These are phyloP conservation scores for Tricholoma flavovirens DNA, from an alignment of 768 basidiomycete genomes.

Conservation along the genomic window DNA sequence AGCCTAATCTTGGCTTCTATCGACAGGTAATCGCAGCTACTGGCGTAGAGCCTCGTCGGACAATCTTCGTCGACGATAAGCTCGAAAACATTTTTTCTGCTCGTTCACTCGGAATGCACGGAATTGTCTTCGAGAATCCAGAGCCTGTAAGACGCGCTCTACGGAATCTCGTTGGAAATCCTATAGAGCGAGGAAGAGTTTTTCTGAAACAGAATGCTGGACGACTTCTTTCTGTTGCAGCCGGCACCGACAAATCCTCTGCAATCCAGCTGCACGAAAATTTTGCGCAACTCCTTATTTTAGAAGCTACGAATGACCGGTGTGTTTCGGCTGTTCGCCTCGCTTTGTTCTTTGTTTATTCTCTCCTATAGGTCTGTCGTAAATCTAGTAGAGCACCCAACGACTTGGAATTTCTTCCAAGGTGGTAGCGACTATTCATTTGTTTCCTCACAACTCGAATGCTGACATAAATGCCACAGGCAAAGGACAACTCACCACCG, in stretches of 20 bases:
- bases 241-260: slow-evolving; percentile 19
- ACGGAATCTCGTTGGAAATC: slow-evolving; percentile 43
- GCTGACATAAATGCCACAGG: slow-evolving; percentile 18
- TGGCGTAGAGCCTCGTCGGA: slow-evolving; percentile 37
- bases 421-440: slow-evolving; percentile 20
- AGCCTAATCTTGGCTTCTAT: slow-evolving; percentile 51
- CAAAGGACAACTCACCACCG: slow-evolving; percentile 38
- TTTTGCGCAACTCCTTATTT: slow-evolving; percentile 53
- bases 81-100: slow-evolving; percentile 54
- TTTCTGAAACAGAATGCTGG: slow-evolving; percentile 38
- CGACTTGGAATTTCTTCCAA: slow-evolving; percentile 53
- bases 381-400: slow-evolving; percentile 33
- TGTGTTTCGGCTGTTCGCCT: slow-evolving; percentile 13
- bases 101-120: slow-evolving; percentile 49
- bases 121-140: slow-evolving; percentile 44
- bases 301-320: slow-evolving; percentile 45
- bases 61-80: slow-evolving; percentile 58
- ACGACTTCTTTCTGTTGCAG: slow-evolving; percentile 39
- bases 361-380: slow-evolving; percentile 35
- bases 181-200: slow-evolving; percentile 33
- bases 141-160: slow-evolving; percentile 38
- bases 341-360: neutral
- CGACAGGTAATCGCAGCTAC: slow-evolving; percentile 40
- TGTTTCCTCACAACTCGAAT: neutral
- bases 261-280: slow-evolving; percentile 43